Base-by-base conservation (phyloP, 371 early-diverging fungal species). In the Mucor velutinosus region DNA sequence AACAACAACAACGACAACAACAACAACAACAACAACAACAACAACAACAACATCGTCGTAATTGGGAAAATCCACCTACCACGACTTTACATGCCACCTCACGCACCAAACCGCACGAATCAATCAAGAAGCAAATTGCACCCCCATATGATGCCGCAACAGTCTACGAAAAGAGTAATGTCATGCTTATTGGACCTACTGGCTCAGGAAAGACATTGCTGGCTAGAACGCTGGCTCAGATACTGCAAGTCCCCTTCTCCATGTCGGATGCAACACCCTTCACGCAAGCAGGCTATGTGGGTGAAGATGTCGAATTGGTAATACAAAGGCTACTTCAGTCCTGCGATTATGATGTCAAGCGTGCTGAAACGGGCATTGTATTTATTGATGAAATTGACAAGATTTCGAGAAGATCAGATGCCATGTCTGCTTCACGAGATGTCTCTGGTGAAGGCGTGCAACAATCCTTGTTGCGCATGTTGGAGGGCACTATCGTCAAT, bases 301-400 rank as follows among this genome's bases (percentile, higher is more conserved):
- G 96, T 51, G 96, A 95, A 64, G 96, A 96, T 80, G 96, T 95
- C 11, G 96, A 96, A 70, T 73, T 88, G 17, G 93, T 93, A n/a
- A 93, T 96, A 55, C 90, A 91, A 66, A 81, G 96, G 23, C 74
- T 96, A 25, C 75, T 96, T 35, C 94, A 95, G 78, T 89, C 87
- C 69, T 90, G 94, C 63, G 92, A 95, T 70, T 95, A 89, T 69
- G 92, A 96, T 69, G 92, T 95, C 45, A 84, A 85, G 33, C 85
- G 86, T 49, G 96, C 96, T 17, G 93, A 96, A 74, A 86, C 85
- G 14, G 96, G 96, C 0, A 95, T 96, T 61, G 92, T 96, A 15
- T 95, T 95, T 78, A 93, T 96, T 67, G 96, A 96, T 71, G 96
- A 96, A 74, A 92, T 95, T 35, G 96, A 96, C 81, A 95, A 95